Evolutionary conservation across 805 yeast genomes (phyloP).

Genomic region (Candida ponderosae): DNA sequence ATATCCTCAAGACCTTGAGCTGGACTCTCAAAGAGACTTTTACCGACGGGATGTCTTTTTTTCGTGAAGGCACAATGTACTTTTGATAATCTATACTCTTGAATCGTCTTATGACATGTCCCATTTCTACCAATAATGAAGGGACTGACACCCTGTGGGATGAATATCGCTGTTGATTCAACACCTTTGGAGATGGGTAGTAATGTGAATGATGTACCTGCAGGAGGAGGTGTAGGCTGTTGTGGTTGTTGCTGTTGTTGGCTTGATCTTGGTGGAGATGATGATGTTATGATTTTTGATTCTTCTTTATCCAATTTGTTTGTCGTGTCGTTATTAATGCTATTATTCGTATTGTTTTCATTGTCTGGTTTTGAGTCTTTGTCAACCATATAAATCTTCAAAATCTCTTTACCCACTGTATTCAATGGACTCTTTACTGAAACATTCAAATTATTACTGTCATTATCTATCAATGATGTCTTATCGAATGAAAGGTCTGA

Average conservation of each 20-base stretch:
- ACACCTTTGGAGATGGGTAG: constrained; percentile 41
- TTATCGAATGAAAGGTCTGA: constrained; percentile 12
- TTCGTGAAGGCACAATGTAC: constrained; percentile 68
- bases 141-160: constrained; percentile 62
- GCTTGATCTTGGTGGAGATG: too few relatives aligned
- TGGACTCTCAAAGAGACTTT: constrained; percentile 56
- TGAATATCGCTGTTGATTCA: constrained; percentile 37
- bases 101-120: constrained; percentile 50
- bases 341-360: constrained; percentile 5
- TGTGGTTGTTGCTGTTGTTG: constrained; percentile 14
- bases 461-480: constrained; percentile 13
- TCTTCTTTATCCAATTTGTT: background rate
- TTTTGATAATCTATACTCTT: constrained; percentile 76
- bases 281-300: background rate
- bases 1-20: constrained; percentile 68
- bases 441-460: background rate
- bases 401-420: too few relatives aligned
- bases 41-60: constrained; percentile 53
- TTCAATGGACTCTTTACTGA: constrained; percentile 1
- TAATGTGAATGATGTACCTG: constrained; percentile 58
- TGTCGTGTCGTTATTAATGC: constrained; percentile 3
- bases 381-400: too few relatives aligned
- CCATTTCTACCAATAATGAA: constrained; percentile 70
- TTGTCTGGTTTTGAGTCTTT: too few relatives aligned
- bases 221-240: constrained; percentile 28